These are phyloP conservation scores for Flaveria robusta DNA, from an alignment of 129 eudicot genomes.

Conservation along the genomic window DNA sequence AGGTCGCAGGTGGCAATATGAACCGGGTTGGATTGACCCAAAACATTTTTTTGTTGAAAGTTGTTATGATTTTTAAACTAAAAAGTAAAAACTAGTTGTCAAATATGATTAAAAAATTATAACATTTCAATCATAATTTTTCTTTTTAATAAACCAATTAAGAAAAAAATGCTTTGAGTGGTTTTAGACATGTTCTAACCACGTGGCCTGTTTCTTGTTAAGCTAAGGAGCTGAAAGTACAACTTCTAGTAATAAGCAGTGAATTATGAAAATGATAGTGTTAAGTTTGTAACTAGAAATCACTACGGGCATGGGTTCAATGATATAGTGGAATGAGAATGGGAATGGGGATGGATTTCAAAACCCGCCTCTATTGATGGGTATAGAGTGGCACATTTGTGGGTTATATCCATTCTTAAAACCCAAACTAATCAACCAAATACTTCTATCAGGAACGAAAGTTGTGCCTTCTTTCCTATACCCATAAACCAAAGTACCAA, in stretches of 20 bases:
- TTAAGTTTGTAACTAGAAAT: conserved; percentile 4
- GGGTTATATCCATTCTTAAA: not conserved
- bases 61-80: not conserved
- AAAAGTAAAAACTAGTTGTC: not conserved
- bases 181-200: not conserved
- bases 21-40: not conserved
- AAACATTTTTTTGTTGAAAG: not conserved
- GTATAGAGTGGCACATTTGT: not conserved
- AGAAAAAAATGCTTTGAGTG: not conserved
- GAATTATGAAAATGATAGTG: not conserved
- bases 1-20: not conserved
- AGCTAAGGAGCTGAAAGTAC: not conserved
- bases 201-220: not conserved
- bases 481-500: not conserved
- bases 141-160: not conserved
- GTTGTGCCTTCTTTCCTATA: not conserved
- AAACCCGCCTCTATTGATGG: not conserved
- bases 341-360: not conserved
- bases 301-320: not conserved
- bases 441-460: not conserved
- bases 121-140: not conserved
- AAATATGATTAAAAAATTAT: not conserved
- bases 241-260: conserved; percentile 19
- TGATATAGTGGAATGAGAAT: not conserved
- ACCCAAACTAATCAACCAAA: not conserved